A percentile compares a stretch with the other conserved stretches of the same genome.
Conservation (phyloP, 169 alveolate genomes). For the Hammondia hammondi region DNA sequence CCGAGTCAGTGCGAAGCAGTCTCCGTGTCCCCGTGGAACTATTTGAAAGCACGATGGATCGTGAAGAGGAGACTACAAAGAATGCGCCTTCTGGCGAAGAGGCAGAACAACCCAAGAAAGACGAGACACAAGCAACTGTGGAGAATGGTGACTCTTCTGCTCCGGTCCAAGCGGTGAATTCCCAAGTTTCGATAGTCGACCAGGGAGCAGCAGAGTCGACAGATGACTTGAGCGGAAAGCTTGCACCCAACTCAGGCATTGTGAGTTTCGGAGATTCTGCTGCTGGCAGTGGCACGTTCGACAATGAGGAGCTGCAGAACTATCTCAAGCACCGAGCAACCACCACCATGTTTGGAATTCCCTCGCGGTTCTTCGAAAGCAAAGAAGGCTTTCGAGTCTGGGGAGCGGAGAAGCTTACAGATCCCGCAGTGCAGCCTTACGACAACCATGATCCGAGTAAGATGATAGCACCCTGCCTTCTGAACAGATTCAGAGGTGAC, state of each 20-base stretch:
- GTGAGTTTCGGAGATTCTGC: slow-evolving; percentile 32
- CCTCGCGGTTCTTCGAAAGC: slow-evolving; percentile 51
- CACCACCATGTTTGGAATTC: slow-evolving; percentile 7
- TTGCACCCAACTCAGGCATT: not conserved
- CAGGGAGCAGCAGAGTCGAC: not conserved
- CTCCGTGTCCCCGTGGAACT: no score
- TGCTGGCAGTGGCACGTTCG: slow-evolving; percentile 12
- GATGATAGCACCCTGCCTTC: not conserved
- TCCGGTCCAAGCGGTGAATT: not conserved
- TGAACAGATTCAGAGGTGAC: no score
- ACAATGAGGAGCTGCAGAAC: not conserved
- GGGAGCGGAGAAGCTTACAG: slow-evolving; percentile 45
- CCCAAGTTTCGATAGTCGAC: not conserved
- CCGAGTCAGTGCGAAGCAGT: no score
- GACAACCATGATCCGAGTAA: slow-evolving; percentile 5
- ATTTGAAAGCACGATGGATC: not conserved
- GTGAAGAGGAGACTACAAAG: not conserved
- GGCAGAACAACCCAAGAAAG: not conserved
- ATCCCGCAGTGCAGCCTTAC: slow-evolving; percentile 64
- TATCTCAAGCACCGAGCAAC: not conserved
- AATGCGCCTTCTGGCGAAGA: not conserved
- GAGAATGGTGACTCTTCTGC: not conserved
- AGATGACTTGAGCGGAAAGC: not conserved
- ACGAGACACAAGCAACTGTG: not conserved
- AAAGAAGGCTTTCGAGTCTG: slow-evolving; percentile 50